Evolutionary conservation across 495 filamentous ascomycete species (phyloP).

Genomic region (Aspergillus heteromorphus): DNA sequence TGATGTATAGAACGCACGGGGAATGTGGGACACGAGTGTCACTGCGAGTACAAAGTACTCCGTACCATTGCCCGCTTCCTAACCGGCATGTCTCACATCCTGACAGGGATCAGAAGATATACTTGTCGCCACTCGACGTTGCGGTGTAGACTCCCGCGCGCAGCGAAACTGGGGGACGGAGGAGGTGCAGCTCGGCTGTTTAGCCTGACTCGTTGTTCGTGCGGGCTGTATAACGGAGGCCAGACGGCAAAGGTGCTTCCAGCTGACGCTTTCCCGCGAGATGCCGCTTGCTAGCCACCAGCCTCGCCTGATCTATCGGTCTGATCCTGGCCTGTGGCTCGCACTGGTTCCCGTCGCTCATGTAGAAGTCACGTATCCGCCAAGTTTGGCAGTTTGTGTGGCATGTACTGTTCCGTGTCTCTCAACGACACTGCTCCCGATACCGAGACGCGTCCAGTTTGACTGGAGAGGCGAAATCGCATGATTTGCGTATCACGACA

Average conservation of each 20-base stretch:
- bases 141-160: conserved; percentile 8
- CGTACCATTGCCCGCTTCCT: background rate
- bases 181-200: background rate
- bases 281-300: background rate
- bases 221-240: background rate
- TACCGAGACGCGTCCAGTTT: background rate
- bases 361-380: background rate
- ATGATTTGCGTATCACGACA: conserved; percentile 1
- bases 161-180: background rate
- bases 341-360: background rate
- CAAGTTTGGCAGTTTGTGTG: background rate
- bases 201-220: background rate
- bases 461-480: background rate
- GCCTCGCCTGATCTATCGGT: background rate
- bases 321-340: background rate
- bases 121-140: conserved; percentile 1
- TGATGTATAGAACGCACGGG: background rate
- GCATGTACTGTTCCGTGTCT: background rate
- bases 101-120: conserved; percentile 4
- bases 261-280: background rate
- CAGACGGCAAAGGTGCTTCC: background rate
- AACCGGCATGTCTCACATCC: conserved; percentile 6
- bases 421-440: background rate
- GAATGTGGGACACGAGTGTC: background rate
- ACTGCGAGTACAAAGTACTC: background rate